A percentile compares a stretch with the other conserved stretches of the same genome.
These are phyloP conservation scores for Lentinula aciculospora DNA, from an alignment of 768 basidiomycete genomes.

Conservation along the genomic window DNA sequence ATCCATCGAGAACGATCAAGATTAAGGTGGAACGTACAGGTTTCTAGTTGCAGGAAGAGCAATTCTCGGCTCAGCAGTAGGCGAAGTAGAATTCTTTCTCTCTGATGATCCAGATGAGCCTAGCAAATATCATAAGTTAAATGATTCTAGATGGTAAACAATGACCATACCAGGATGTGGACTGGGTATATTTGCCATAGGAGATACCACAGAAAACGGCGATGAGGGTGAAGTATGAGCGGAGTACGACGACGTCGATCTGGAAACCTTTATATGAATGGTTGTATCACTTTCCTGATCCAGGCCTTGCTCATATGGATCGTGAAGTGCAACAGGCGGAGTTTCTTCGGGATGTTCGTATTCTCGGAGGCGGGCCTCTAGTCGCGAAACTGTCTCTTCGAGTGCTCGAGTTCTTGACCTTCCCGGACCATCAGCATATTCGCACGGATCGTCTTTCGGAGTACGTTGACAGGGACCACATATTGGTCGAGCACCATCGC, in stretches of 20 bases:
- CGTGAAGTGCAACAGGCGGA: conserved; percentile 43
- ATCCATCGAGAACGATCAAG: conserved; percentile 8
- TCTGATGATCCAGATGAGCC: conserved; percentile 23
- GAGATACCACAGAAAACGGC: conserved; percentile 5
- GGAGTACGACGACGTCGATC: background rate
- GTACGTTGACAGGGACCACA: conserved; percentile 60
- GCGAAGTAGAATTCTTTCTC: conserved; percentile 32
- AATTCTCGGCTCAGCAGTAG: conserved; percentile 13
- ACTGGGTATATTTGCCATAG: conserved; percentile 28
- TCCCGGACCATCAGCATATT: conserved; percentile 61
- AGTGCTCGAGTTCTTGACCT: conserved; percentile 55
- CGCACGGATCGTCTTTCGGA: conserved; percentile 62
- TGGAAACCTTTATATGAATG: conserved; percentile 5
- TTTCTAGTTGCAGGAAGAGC: conserved; percentile 1
- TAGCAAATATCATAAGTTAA: conserved; percentile 18
- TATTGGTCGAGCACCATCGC: conserved; percentile 58
- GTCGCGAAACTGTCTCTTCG: conserved; percentile 51
- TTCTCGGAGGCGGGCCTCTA: conserved; percentile 53
- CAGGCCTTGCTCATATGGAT: conserved; percentile 35
- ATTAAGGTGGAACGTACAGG: background rate
- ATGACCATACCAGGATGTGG: conserved; percentile 36
- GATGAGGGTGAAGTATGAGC: background rate
- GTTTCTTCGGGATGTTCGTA: conserved; percentile 47
- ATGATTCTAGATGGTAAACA: background rate
- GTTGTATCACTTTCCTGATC: conserved; percentile 13